Evolutionary conservation across 1,284 basidiomycete genomes (phyloP).

Genomic region (Puccinia triticina): DNA sequence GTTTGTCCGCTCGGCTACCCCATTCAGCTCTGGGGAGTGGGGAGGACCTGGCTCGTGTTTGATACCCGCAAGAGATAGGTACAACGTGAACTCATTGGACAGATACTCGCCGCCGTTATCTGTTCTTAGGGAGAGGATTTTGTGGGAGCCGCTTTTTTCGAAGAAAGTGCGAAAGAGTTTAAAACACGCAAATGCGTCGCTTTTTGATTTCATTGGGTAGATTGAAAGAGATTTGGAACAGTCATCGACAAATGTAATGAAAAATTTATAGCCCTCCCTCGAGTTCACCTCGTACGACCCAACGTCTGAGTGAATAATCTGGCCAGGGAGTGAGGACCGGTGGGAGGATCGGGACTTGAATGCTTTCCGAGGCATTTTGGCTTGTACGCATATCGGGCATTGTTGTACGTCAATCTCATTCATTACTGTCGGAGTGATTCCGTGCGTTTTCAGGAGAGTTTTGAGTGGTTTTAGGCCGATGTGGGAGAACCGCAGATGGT

Average conservation of each 20-base stretch:
- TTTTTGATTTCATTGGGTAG: not conserved
- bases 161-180: not conserved
- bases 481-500: not conserved
- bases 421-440: not conserved
- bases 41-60: not conserved
- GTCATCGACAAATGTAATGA: slow-evolving; percentile 5
- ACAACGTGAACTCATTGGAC: not conserved
- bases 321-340: not conserved
- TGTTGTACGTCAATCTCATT: not conserved
- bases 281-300: not conserved
- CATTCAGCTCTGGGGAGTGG: too few species aligned
- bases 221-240: not conserved
- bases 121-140: not conserved
- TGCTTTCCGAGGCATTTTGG: not conserved
- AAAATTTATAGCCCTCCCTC: slow-evolving; percentile 1
- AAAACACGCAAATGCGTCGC: not conserved
- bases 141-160: not conserved
- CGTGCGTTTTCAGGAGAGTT: not conserved
- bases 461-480: not conserved
- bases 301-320: slow-evolving; percentile 2
- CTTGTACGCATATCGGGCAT: not conserved
- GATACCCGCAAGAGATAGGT: not conserved
- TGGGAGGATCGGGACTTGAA: not conserved
- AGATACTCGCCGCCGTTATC: not conserved
- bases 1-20: too few species aligned